Base-by-base conservation (phyloP, 306 rosid genomes). In the Cicer yamashitae region DNA sequence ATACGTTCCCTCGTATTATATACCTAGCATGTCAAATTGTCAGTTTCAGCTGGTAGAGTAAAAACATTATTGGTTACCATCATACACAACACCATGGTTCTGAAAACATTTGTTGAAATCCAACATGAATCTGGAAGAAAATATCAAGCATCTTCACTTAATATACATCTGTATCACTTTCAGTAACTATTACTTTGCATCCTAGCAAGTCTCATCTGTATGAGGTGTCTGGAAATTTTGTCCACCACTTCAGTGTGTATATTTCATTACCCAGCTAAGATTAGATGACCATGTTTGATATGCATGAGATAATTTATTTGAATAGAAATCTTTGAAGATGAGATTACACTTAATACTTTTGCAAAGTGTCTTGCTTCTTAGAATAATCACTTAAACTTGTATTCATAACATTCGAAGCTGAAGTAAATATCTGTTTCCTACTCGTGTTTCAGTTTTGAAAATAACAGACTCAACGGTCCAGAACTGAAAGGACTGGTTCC, bases 401-500 rank as follows among this genome's bases (percentile, higher is more conserved):
- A 25, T 66, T 66, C 7, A 48, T 22, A 15, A 39, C n/a, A 58
- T 74, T 74, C 59, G 75, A 74, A 74, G 71, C 18, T 41, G 51
- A 40, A 68, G 22, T 41, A 17, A 4, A 48, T 30, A 45, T 50
- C 9, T 83, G 65, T 45, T 6, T 74, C 25, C 74, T 69, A 14
- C 48, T 66, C 9, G 46, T 76, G 71, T 82, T 85, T 83, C 96
- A 93, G 98, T 77, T 93, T 78, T 37, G 90, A 87, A 64, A 91
- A 89, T 90, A 93, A 86, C 86, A 79, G 81, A 44, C 86, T 89
- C 62, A 88, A 78, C 60, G 98, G 96, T 61, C 98, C 98, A 0
- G 96, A 93, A 85, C 89, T 91, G 81, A 85, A 93, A 77, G 98
- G 98, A 73, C 84, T 90, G 18, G 96, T 82, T 66, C 84, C 98